Conservation (phyloP, 805 yeast species). For the Wickerhamiella parazyma region DNA sequence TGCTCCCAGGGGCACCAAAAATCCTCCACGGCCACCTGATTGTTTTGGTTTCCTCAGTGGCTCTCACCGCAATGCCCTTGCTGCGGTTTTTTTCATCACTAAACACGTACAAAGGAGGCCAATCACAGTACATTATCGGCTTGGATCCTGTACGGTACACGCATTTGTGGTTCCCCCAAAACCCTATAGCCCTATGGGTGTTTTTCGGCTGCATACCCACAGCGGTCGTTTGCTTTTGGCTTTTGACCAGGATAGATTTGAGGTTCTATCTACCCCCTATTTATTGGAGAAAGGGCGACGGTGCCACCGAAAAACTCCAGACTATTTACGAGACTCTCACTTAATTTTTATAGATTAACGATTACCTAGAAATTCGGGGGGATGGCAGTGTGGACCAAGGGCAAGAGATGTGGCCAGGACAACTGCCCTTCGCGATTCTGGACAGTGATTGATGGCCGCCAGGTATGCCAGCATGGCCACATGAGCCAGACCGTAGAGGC, state of each 20-base stretch:
- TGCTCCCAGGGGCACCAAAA: conserved; percentile 24
- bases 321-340: conserved; percentile 1
- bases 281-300: background rate
- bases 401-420: conserved; percentile 78
- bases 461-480: conserved; percentile 84
- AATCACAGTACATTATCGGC: background rate
- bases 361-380: background rate
- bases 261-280: conserved; percentile 57
- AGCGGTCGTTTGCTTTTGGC: conserved; percentile 40
- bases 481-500: conserved; percentile 57
- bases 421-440: conserved; percentile 76
- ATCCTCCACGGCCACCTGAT: conserved; percentile 32
- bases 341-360: background rate
- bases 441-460: conserved; percentile 59
- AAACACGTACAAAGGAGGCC: conserved; percentile 9
- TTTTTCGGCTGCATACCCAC: conserved; percentile 57
- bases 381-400: conserved; percentile 38
- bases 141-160: background rate
- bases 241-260: conserved; percentile 57
- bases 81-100: conserved; percentile 16
- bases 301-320: background rate
- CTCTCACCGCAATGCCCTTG: conserved; percentile 22
- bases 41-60: conserved; percentile 18
- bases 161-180: conserved; percentile 32
- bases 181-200: conserved; percentile 49